These are phyloP conservation scores for Drosera spatulata DNA, from an alignment of 179 eudicot genomes.

Conservation along the genomic window DNA sequence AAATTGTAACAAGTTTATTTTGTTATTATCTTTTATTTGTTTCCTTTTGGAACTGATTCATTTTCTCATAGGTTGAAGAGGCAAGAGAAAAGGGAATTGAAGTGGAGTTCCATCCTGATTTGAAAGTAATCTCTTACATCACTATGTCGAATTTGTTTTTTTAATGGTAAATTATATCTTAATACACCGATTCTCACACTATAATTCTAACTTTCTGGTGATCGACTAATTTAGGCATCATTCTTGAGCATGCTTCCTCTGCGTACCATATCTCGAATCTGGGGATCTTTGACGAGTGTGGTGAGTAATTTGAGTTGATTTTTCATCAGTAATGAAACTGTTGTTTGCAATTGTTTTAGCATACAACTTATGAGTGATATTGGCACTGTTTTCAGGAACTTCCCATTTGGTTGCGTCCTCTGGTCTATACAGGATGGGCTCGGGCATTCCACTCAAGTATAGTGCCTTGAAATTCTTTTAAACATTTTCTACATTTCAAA, in stretches of 20 bases:
- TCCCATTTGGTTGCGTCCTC: conserved; percentile 77
- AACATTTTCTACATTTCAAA: no score
- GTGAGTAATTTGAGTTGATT: conserved; percentile 26
- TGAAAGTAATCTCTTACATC: conserved; percentile 39
- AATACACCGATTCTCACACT: background rate
- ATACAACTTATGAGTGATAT: background rate
- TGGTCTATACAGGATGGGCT: conserved; percentile 80
- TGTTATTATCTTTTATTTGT: background rate
- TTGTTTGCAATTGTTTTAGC: background rate
- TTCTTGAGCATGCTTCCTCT: conserved; percentile 70
- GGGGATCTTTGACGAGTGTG: conserved; percentile 69
- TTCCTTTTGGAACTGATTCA: background rate
- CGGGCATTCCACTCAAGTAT: conserved; percentile 94
- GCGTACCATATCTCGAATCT: conserved; percentile 81
- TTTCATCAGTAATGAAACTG: background rate
- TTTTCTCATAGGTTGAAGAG: conserved; percentile 58
- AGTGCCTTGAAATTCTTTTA: background rate
- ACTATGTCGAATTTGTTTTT: background rate
- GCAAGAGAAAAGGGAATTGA: conserved; percentile 77
- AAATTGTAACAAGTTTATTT: background rate
- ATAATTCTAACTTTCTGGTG: background rate
- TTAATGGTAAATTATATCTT: background rate
- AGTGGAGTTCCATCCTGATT: conserved; percentile 69
- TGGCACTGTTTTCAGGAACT: conserved; percentile 43
- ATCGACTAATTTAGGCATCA: conserved; percentile 44